Evolutionary conservation across 495 filamentous ascomycete species (phyloP), one percentile per base, ranked within the genome.

Genomic region (Talaromyces adpressus): DNA sequence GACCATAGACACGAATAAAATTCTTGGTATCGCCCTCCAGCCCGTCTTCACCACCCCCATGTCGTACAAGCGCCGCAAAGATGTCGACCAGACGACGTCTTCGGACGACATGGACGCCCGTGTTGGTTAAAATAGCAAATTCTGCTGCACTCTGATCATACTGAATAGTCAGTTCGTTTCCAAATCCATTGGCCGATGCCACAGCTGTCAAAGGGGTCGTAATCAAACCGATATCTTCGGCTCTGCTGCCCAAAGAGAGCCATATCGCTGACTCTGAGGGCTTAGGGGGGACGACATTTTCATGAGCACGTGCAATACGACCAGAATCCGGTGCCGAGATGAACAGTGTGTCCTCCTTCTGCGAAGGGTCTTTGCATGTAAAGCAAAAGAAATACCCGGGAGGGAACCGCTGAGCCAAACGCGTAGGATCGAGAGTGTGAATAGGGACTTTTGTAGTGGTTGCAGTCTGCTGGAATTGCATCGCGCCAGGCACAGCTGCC

Each of bases 141-240:
- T 98, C 92, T 11, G 89, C 83, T 4, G 87, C 82, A 0, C 85
- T 79, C 27, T 90, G 81, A 68, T 98, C 95, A 65, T 92, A 97
- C 70, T 99, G 94, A 45, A 95, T 87, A 6, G 95, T 92, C 64
- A 96, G 78, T 72, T 99, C 94, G 67, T 99, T 99, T 18, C 92
- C 92, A 69, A 96, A 98, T 0, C 93, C 93, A 14, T 84, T 72
- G 9, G 94, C 91, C 20, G 83, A 83, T n/a, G 70, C 70, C 0
- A 84, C 76, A 14, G 91, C 90, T 16, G 84, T 81, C 49, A 91
- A 91, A 16, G 87, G 82, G 4, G 80, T 77, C 1, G 89, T 89
- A 45, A 89, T 85, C 6, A 92, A 75, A 2, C 92, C 91, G 62
- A 96, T 77, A 66, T 88, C 91, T 71, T 96, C 85, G 16, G 86